These are phyloP conservation scores for Acacia confusa DNA, from an alignment of 306 rosid genomes.

Conservation along the genomic window DNA sequence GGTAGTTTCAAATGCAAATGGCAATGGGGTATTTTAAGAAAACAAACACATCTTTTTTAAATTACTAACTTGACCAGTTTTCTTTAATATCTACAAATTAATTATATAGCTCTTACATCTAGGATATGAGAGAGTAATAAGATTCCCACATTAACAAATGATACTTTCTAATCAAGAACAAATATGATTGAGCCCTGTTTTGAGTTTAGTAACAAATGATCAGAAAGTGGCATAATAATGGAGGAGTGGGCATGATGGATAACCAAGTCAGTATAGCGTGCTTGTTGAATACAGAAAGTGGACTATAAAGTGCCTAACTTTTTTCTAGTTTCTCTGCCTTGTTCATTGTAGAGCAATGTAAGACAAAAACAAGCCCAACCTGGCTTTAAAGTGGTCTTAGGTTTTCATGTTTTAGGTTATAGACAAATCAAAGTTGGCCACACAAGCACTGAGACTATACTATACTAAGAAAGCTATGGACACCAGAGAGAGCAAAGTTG, in stretches of 20 bases:
- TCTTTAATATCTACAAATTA: too few species aligned
- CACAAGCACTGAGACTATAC: slow-evolving; percentile 22
- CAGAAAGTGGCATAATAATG: background rate
- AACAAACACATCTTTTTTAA: too few species aligned
- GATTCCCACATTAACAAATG: background rate
- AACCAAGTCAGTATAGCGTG: slow-evolving; percentile 14
- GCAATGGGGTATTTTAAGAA: too few species aligned
- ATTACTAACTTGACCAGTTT: too few species aligned
- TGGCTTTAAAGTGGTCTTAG: slow-evolving; percentile 25
- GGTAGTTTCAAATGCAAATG: background rate
- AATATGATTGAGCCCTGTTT: background rate
- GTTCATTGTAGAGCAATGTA: slow-evolving; percentile 20
- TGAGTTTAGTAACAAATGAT: background rate
- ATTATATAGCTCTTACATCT: too few species aligned
- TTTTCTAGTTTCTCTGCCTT: background rate
- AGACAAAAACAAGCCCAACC: slow-evolving; percentile 18
- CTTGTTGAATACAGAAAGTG: slow-evolving; percentile 21
- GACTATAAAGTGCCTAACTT: background rate
- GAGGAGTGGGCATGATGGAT: slow-evolving; percentile 18
- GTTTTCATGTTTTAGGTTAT: slow-evolving; percentile 18
- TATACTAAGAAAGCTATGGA: background rate
- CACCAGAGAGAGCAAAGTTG: background rate
- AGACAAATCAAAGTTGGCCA: slow-evolving; percentile 52
- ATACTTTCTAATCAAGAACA: background rate
- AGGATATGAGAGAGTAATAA: background rate